Evolutionary conservation across 2,329 filamentous ascomycete genomes (phyloP).

Genomic region (Furcasterigmium furcatum): DNA sequence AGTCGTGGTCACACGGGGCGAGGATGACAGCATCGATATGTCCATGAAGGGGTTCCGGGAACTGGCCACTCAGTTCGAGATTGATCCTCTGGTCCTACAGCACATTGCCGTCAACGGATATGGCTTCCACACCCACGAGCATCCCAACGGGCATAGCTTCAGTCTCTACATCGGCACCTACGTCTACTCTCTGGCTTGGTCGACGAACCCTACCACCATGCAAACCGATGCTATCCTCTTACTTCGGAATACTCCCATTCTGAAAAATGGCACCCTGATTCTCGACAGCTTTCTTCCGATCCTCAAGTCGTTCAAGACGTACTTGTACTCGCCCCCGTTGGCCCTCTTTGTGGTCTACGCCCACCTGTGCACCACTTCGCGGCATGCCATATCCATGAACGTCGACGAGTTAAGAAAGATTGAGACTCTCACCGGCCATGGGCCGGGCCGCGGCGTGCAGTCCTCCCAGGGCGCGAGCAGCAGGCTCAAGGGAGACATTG

Average conservation of each 20-base stretch:
- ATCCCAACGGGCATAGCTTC: slow-evolving; percentile 3
- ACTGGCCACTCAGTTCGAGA: background rate
- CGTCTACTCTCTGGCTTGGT: slow-evolving; percentile 9
- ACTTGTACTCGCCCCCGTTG: slow-evolving; percentile 4
- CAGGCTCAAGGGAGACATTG: background rate
- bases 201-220: slow-evolving; percentile 4
- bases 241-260: slow-evolving; percentile 5
- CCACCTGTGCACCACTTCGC: slow-evolving; percentile 4
- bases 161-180: slow-evolving; percentile 11
- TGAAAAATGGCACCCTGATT: slow-evolving; percentile 1
- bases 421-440: slow-evolving; percentile 5
- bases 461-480: background rate
- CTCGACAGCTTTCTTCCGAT: background rate
- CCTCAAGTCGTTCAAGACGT: background rate
- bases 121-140: slow-evolving; percentile 6
- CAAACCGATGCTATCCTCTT: slow-evolving; percentile 6
- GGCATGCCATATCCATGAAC: slow-evolving; percentile 2
- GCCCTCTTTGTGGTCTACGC: slow-evolving; percentile 6
- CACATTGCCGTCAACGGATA: slow-evolving; percentile 7
- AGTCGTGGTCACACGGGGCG: slow-evolving; percentile 2
- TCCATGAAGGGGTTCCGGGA: slow-evolving; percentile 1
- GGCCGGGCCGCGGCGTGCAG: background rate
- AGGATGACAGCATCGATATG: slow-evolving; percentile 5
- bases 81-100: slow-evolving; percentile 6
- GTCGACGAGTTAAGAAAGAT: slow-evolving; percentile 3